Percentiles rank a stretch among this genome's conserved stretches.
These are phyloP conservation scores for Pontederia crassipes DNA, from an alignment of 176 grass and related monocot genomes.

Conservation along the genomic window DNA sequence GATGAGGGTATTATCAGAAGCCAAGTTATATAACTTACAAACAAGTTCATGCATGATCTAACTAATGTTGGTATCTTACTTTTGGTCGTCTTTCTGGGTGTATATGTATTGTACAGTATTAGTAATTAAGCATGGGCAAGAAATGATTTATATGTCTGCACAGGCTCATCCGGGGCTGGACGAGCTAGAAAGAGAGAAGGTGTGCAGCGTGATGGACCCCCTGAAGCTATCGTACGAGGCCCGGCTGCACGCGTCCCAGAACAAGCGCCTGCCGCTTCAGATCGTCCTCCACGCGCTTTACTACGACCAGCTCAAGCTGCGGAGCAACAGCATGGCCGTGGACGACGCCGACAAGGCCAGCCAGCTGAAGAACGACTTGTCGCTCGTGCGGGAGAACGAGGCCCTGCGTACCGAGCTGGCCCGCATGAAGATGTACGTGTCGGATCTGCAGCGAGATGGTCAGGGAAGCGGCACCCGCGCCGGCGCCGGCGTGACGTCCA, in stretches of 20 bases:
- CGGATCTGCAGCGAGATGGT: constrained; percentile 22
- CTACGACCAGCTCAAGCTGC: constrained; percentile 73
- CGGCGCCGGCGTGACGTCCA: not conserved
- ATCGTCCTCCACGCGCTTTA: constrained; percentile 62
- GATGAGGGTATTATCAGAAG: no score
- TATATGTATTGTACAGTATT: no score
- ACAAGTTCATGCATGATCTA: no score
- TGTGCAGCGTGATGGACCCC: constrained; percentile 84
- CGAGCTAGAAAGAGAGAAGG: constrained; percentile 80
- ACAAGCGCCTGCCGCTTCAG: constrained; percentile 71
- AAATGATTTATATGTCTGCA: no score
- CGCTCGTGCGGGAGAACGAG: constrained; percentile 71
- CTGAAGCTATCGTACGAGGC: constrained; percentile 58
- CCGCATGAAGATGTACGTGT: constrained; percentile 44
- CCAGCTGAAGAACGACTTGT: constrained; percentile 32
- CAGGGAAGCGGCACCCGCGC: constrained; percentile 5
- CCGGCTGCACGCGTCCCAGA: constrained; percentile 65
- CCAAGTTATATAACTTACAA: no score
- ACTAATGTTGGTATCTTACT: no score
- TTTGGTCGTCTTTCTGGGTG: no score
- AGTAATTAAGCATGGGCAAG: no score
- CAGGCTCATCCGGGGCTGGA: constrained; percentile 51
- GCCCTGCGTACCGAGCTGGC: constrained; percentile 43
- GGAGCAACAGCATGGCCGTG: constrained; percentile 15
- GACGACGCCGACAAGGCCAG: not conserved